These are phyloP conservation scores for Pythium dissotocum DNA, from an alignment of 352 stramenopile species.

Conservation along the genomic window DNA sequence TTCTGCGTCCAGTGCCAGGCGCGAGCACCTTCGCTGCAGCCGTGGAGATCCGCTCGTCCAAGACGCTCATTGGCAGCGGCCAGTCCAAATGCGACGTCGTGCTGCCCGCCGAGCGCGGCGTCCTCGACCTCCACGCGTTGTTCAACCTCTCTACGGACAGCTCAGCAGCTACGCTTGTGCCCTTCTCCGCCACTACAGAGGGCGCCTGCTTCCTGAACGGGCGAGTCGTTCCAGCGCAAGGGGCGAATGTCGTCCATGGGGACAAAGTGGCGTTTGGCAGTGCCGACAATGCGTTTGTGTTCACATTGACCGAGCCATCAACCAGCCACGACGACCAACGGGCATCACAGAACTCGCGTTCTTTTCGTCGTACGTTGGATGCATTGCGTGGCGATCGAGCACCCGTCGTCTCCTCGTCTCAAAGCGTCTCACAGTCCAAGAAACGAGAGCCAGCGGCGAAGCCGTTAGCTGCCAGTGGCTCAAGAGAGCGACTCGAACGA, in stretches of 20 bases:
- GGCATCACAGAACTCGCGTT: conserved; percentile 16
- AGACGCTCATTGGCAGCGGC: conserved; percentile 55
- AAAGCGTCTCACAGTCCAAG: conserved; percentile 15
- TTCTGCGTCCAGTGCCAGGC: conserved; percentile 26
- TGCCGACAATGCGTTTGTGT: conserved; percentile 47
- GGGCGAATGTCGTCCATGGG: conserved; percentile 52
- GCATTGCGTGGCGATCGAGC: conserved; percentile 43
- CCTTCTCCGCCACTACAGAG: conserved; percentile 39
- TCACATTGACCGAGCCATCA: conserved; percentile 36
- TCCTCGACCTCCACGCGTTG: conserved; percentile 62
- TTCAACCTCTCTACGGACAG: conserved; percentile 45
- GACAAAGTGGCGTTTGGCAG: conserved; percentile 60
- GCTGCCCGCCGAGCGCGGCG: conserved; percentile 28
- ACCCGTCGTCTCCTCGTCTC: not conserved
- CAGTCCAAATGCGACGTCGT: conserved; percentile 61
- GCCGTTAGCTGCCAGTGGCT: not conserved
- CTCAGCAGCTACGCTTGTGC: conserved; percentile 45
- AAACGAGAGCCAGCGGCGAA: not conserved
- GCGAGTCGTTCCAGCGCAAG: conserved; percentile 37
- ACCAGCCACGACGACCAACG: not conserved
- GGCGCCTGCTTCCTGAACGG: conserved; percentile 59
- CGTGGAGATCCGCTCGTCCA: conserved; percentile 57
- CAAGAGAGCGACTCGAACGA: conserved; percentile 36
- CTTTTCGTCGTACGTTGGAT: conserved; percentile 54
- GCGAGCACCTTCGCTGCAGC: not conserved